Conservation (phyloP, 1,284 basidiomycete species). For the Irpex rosettiformis region DNA sequence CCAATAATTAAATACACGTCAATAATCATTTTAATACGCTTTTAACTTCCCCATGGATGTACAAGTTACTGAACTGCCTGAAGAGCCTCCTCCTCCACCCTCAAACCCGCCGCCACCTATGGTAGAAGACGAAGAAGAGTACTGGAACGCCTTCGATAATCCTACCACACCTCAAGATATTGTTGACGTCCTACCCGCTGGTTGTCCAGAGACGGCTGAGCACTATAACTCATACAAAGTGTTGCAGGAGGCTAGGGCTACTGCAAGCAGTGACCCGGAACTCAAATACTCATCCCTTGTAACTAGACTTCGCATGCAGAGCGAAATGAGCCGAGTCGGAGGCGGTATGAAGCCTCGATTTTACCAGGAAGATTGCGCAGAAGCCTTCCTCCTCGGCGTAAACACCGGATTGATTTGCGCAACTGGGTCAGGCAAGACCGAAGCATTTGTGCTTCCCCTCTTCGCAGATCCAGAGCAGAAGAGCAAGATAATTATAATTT, state of each 20-base stretch:
- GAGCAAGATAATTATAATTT: slow-evolving; percentile 29
- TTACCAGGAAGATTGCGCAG: slow-evolving; percentile 34
- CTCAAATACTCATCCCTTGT: not conserved
- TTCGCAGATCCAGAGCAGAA: slow-evolving; percentile 13
- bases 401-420: slow-evolving; percentile 32
- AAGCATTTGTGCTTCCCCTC: slow-evolving; percentile 33
- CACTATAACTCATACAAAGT: not conserved
- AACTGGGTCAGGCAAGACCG: slow-evolving; percentile 33
- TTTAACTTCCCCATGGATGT: not conserved
- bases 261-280: not conserved
- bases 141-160: not conserved
- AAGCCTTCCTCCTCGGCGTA: slow-evolving; percentile 30
- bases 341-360: slow-evolving; percentile 13
- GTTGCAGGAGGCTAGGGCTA: not conserved
- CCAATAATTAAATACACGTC: not conserved
- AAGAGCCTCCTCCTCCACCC: not conserved
- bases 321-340: not conserved
- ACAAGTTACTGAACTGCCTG: not conserved
- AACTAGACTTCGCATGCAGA: not conserved
- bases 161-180: no score
- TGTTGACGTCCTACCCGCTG: no score
- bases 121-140: not conserved
- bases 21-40: not conserved
- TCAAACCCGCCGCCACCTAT: not conserved
- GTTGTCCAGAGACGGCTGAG: not conserved